Percentiles rank a stretch among this genome's conserved stretches.
Evolutionary conservation across 495 filamentous ascomycete genomes (phyloP).

Genomic region (Daldinia grandis): DNA sequence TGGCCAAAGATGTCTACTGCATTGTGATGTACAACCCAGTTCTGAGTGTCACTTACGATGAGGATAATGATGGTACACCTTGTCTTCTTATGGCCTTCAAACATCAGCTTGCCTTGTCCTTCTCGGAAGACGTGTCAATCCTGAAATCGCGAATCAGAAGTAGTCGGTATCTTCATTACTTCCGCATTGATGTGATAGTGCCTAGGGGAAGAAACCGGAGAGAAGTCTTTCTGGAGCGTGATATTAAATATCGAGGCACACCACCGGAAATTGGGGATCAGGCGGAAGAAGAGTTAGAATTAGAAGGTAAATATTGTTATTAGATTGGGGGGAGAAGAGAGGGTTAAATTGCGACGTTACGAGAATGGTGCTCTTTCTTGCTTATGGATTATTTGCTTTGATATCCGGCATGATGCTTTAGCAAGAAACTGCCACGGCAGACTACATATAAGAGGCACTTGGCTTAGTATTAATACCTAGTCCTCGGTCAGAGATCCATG

Average conservation of each 20-base stretch:
- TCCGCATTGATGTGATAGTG: background rate
- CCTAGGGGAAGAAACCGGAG: background rate
- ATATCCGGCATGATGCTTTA: background rate
- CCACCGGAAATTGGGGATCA: background rate
- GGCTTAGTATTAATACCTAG: background rate
- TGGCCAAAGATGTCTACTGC: background rate
- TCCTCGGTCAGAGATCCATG: background rate
- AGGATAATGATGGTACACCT: background rate
- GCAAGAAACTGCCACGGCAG: too few relatives aligned
- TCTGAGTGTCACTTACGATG: background rate
- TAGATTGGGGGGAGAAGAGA: background rate
- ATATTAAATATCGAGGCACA: background rate
- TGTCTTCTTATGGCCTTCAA: slow-evolving; percentile 5
- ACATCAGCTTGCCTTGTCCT: background rate
- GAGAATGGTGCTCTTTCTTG: background rate
- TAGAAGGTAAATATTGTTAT: background rate
- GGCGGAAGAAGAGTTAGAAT: background rate
- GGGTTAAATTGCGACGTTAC: background rate
- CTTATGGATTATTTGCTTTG: background rate
- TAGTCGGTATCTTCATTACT: background rate
- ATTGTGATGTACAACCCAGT: background rate
- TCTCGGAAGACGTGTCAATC: background rate
- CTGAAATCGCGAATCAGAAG: background rate
- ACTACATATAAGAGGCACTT: background rate
- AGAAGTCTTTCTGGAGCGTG: background rate